A percentile compares a stretch with the other conserved stretches of the same genome.
phyloP scores from a whole-genome alignment of 805 yeast genomes.

The Sugiyamaella mastotermitis region DNA sequence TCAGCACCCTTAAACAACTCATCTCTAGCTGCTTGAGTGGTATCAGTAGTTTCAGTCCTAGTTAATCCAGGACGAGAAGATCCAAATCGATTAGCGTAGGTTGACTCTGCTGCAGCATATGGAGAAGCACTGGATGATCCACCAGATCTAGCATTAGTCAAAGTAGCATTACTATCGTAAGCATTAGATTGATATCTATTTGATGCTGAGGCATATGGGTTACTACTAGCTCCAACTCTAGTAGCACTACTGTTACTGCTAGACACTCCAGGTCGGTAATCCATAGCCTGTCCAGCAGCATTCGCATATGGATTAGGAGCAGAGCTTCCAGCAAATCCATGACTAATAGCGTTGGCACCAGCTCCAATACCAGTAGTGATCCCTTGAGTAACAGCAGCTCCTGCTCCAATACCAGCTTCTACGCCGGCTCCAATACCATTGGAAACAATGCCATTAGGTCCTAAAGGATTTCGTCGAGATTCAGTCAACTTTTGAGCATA shows the following conservation, averaged over 20 bases:
- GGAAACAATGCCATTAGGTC: slow-evolving; percentile 1
- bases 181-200: not conserved
- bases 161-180: not conserved
- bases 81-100: slow-evolving; percentile 19
- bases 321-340: not conserved
- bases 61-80: slow-evolving; percentile 4
- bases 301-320: slow-evolving; percentile 13
- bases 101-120: slow-evolving; percentile 17
- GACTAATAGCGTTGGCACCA: not conserved
- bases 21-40: slow-evolving; percentile 18
- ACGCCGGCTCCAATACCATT: not conserved
- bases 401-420: not conserved
- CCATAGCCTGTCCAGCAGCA: slow-evolving; percentile 3
- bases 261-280: slow-evolving; percentile 2
- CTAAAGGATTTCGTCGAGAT: not conserved
- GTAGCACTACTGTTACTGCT: slow-evolving; percentile 4
- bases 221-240: not conserved
- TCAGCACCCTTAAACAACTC: slow-evolving; percentile 25
- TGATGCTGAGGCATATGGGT: not conserved
- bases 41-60: slow-evolving; percentile 20
- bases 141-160: not conserved
- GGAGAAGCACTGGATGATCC: slow-evolving; percentile 10
- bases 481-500: slow-evolving; percentile 41
- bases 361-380: slow-evolving; percentile 1
- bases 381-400: slow-evolving; percentile 13